These are phyloP conservation scores for Parastagonospora avenae DNA, from an alignment of 2,329 filamentous ascomycete genomes.

Conservation along the genomic window DNA sequence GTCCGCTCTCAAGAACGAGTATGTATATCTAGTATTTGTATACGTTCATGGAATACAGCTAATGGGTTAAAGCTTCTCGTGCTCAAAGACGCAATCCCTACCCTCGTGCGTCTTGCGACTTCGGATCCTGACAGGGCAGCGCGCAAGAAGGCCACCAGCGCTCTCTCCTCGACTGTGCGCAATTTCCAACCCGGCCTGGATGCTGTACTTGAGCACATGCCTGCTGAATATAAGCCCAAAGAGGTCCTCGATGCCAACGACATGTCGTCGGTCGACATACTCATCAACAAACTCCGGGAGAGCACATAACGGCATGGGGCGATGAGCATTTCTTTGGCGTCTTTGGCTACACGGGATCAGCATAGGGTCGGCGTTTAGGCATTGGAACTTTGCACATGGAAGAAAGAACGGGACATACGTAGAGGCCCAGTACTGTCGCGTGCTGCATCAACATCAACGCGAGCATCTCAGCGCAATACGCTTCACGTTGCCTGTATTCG, in stretches of 20 bases:
- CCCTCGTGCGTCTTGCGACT: slow-evolving; percentile 68
- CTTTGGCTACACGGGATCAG: slow-evolving; percentile 25
- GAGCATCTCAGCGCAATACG: too few relatives aligned
- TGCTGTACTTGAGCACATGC: slow-evolving; percentile 69
- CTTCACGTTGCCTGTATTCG: neutral
- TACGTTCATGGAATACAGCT: slow-evolving; percentile 6
- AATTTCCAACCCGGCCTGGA: slow-evolving; percentile 84
- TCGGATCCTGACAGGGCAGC: slow-evolving; percentile 67
- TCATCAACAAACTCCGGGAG: slow-evolving; percentile 67
- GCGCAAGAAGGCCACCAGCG: slow-evolving; percentile 86
- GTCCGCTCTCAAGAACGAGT: slow-evolving; percentile 77
- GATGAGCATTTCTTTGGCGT: slow-evolving; percentile 30
- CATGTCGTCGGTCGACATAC: slow-evolving; percentile 82
- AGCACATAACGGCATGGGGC: slow-evolving; percentile 15
- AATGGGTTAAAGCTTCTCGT: slow-evolving; percentile 54
- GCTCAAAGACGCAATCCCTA: slow-evolving; percentile 67
- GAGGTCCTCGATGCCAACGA: slow-evolving; percentile 76
- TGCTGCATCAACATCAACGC: too few relatives aligned
- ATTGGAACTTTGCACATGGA: neutral
- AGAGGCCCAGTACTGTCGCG: neutral
- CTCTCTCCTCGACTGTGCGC: slow-evolving; percentile 80
- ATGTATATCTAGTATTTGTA: slow-evolving; percentile 24
- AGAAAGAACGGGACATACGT: neutral
- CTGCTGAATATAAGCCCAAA: slow-evolving; percentile 63
- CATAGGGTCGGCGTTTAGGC: slow-evolving; percentile 19